Evolutionary conservation across 1,284 basidiomycete genomes (phyloP).

Genomic region (Ustilago xerochloae): DNA sequence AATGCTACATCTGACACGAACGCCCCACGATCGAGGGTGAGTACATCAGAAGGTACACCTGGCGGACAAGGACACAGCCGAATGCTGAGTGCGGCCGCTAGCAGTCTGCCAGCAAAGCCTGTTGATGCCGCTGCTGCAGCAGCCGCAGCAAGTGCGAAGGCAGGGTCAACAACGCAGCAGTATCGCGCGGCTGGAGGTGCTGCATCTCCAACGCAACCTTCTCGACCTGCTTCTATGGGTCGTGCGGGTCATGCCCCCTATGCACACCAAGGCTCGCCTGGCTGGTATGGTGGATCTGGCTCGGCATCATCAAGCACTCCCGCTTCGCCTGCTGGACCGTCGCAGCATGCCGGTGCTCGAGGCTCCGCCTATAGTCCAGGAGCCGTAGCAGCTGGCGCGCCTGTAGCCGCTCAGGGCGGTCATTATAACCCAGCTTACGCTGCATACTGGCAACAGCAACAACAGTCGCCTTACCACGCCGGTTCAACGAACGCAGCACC

Average conservation of each 20-base stretch:
- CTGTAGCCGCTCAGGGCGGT: slow-evolving; percentile 9
- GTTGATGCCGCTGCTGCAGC: slow-evolving; percentile 34
- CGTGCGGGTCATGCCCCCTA: slow-evolving; percentile 6
- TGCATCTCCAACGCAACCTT: slow-evolving; percentile 19
- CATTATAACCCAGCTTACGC: slow-evolving; percentile 48
- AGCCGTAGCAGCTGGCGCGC: slow-evolving; percentile 3
- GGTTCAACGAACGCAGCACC: slow-evolving; percentile 8
- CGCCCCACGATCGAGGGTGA: slow-evolving; percentile 16
- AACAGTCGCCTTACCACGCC: background rate
- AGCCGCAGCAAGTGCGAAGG: no score
- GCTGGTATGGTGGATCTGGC: slow-evolving; percentile 16
- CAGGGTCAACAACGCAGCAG: slow-evolving; percentile 6
- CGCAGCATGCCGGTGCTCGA: slow-evolving; percentile 1
- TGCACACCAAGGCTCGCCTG: slow-evolving; percentile 14
- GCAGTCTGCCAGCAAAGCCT: slow-evolving; percentile 36
- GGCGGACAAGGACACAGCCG: slow-evolving; percentile 14
- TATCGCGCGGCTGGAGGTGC: slow-evolving; percentile 1
- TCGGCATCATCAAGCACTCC: slow-evolving; percentile 21
- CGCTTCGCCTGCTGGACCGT: slow-evolving; percentile 19
- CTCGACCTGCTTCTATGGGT: slow-evolving; percentile 8
- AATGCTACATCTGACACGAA: background rate
- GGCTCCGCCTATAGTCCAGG: slow-evolving; percentile 15
- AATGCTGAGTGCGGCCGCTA: slow-evolving; percentile 17
- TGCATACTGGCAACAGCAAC: slow-evolving; percentile 38
- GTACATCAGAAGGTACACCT: slow-evolving; percentile 9